A percentile compares a stretch with the other conserved stretches of the same genome.
Conservation (phyloP, 768 basidiomycete species). For the Sarcodon sp. region DNA sequence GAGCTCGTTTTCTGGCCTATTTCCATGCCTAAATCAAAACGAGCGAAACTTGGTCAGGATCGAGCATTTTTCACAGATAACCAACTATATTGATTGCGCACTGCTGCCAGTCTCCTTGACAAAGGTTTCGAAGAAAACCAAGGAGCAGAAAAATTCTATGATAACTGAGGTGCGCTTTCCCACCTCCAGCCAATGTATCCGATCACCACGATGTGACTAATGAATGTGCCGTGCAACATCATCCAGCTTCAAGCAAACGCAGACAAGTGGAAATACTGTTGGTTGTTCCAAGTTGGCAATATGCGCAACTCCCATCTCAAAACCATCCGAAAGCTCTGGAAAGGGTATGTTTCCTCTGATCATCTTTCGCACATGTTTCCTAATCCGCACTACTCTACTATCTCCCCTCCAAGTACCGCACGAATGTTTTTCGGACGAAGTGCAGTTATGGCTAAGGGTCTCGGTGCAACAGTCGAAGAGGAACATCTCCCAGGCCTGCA, state of each 20-base stretch:
- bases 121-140: conserved; percentile 89
- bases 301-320: conserved; percentile 94
- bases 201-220: not conserved
- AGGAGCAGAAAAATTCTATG: conserved; percentile 77
- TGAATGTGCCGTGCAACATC: not conserved
- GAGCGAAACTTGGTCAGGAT: conserved; percentile 71
- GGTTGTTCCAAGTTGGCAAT: conserved; percentile 89
- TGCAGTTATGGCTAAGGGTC: conserved; percentile 91
- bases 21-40: conserved; percentile 81
- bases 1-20: not conserved
- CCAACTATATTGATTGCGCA: conserved; percentile 5
- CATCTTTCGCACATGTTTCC: not conserved
- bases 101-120: conserved; percentile 67
- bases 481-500: conserved; percentile 73
- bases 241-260: conserved; percentile 65
- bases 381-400: conserved; percentile 2
- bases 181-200: not conserved
- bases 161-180: conserved; percentile 54
- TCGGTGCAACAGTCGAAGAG: conserved; percentile 78
- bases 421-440: conserved; percentile 82
- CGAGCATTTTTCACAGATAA: not conserved
- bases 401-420: conserved; percentile 43
- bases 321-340: conserved; percentile 89
- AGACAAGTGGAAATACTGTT: conserved; percentile 91
- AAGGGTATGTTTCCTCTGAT: conserved; percentile 45